Base-by-base conservation (phyloP, 257 asterid species). In the Plantago ovata region DNA sequence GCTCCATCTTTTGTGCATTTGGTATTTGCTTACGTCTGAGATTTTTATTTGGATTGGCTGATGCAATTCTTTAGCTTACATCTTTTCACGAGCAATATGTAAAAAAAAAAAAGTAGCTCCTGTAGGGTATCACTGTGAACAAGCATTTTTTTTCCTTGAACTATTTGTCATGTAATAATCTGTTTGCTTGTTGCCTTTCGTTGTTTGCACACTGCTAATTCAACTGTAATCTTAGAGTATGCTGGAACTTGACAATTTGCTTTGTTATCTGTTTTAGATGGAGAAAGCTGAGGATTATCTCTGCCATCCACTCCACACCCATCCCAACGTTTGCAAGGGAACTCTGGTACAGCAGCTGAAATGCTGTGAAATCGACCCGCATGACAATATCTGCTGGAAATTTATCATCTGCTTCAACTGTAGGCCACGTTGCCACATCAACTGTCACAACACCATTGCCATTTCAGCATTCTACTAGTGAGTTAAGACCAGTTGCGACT, bases 381-480 rank as follows among this genome's bases (percentile, higher is more conserved):
- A 56, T 59, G 66, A 55, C 84, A 47, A 63, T 69, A 71, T 38
- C 84, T 62, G 64, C 87, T 32, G 89, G 85, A 64, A 72, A 64
- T 64, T 67, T 81, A 60, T 84, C 71, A 62, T 48, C 88, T 22
- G 65, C 72, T 62, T 61, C 84, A 49, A 71, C 84, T 55, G 42
- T 72, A 57, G 72, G 68, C 62, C 90, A 72, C 61, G 80, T 59
- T 45, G 33, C 73, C 23, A 58, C 74, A 13, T 62, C 75, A 61
- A 84, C 69, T 61, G 69, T 84, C 53, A 50, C 82, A 24, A 54
- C 91, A 42, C 60, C 91, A 64, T 74, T 78, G 65, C 78, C 94
- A 13, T 86, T 82, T 73, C 99, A 93, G 85, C 94, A 83, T 58
- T 95, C 96, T 60, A 76, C 88, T 20, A 93, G 96, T 62, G 97